Base-by-base conservation (phyloP, 2,329 filamentous ascomycete genomes). In the Pseudopyricularia cyperi region DNA sequence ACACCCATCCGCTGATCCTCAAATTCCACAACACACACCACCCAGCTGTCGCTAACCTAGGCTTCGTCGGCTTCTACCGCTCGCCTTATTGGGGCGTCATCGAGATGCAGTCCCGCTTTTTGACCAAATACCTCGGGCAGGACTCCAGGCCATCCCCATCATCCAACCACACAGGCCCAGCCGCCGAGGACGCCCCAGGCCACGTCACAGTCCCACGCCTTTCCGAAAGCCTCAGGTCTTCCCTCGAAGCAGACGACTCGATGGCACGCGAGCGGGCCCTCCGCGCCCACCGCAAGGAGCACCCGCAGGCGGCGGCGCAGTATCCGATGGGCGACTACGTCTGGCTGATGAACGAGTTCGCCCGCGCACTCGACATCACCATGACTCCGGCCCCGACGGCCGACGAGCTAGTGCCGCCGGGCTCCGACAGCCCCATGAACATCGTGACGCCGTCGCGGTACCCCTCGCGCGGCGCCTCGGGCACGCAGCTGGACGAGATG, bases 81-180 rank as follows among this genome's bases (percentile, higher is more conserved):
- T 85, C 85, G 0, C 87, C 87, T 0, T 93, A 88, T 63, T 94
- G 88, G 88, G 85, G 85, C 1, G 81, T 89, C 0, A 89, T 91
- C 75, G 87, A 93, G 64, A 87, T 89, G 83, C 88, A 94, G 66
- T 83, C 87, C 3, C 77, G 84, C 1, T 75, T 86, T 55, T 68
- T 90, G 6, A 73, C 82, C 0, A 42, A 42, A 42, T 42, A 42
- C 22, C 37, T 42, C 17, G 37, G 37, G n/a, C 37, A 42, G 17
- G 37, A 42, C 37, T 42, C 22, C 22, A 11, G 17, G 17, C 37
- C 37, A 7, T 19, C 37, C 9, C 12, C 37, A 19, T n/a, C 37
- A n/a, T 8, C 37, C 17, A 42, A 19, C 17, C 17, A n/a, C 37
- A 42, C 17, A 22, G 12, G 2, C 22, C 7, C 32, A 59, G 37